Conservation (phyloP, 2,329 filamentous ascomycete species). For the Trichoderma aggressivum region DNA sequence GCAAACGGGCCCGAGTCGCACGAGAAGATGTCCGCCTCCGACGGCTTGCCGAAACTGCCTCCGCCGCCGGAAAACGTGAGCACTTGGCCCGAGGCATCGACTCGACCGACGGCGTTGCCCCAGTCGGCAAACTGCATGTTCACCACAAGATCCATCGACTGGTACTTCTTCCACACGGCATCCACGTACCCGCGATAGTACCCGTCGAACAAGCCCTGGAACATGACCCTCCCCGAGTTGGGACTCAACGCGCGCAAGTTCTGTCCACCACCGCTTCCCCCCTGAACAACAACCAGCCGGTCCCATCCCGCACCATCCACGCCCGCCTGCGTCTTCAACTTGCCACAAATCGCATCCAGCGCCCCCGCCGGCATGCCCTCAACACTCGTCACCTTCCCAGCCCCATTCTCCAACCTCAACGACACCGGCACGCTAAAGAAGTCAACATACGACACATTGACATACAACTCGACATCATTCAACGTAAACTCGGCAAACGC, state of each 20-base stretch:
- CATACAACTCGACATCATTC: slow-evolving; percentile 59
- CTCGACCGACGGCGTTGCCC: slow-evolving; percentile 46
- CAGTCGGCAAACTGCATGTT: slow-evolving; percentile 51
- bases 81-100: slow-evolving; percentile 31
- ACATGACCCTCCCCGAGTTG: slow-evolving; percentile 46
- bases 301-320: slow-evolving; percentile 51
- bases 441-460: slow-evolving; percentile 72
- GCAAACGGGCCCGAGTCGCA: slow-evolving; percentile 58
- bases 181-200: slow-evolving; percentile 52
- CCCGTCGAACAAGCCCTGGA: slow-evolving; percentile 43
- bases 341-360: slow-evolving; percentile 43
- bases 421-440: slow-evolving; percentile 67
- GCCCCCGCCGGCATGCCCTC: slow-evolving; percentile 47
- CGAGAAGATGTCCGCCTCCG: slow-evolving; percentile 48
- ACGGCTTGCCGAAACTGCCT: slow-evolving; percentile 47
- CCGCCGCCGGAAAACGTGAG: slow-evolving; percentile 40
- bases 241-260: slow-evolving; percentile 53
- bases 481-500: slow-evolving; percentile 68
- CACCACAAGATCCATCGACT: slow-evolving; percentile 42
- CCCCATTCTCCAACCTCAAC: slow-evolving; percentile 48
- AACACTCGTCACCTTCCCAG: slow-evolving; percentile 44
- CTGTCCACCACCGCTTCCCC: slow-evolving; percentile 29
- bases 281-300: slow-evolving; percentile 41
- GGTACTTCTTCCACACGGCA: slow-evolving; percentile 51
- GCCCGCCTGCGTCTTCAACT: slow-evolving; percentile 44